Evolutionary conservation across 371 early-diverging fungal genomes (phyloP).

Genomic region (Saksenaea oblongispora): DNA sequence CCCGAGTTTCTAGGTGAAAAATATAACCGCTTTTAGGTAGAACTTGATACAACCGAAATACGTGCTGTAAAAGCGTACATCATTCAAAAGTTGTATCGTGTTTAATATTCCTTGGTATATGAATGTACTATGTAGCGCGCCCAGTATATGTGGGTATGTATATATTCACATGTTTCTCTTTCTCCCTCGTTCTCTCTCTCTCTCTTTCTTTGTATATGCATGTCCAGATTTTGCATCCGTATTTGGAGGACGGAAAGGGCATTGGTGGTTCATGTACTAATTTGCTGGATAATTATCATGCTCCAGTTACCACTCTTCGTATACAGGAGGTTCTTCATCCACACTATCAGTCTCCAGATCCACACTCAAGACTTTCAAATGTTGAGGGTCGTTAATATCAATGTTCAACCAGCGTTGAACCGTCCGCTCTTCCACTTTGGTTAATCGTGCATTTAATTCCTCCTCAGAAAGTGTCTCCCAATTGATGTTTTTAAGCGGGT

Average conservation of each 20-base stretch:
- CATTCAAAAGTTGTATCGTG: too few relatives aligned
- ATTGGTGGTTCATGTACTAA: neutral
- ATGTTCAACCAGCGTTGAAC: conserved; percentile 38
- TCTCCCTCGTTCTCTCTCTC: too few relatives aligned
- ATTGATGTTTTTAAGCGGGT: conserved; percentile 40
- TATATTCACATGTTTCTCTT: too few relatives aligned
- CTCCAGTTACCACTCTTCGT: neutral
- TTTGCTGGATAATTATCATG: neutral
- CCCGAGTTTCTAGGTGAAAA: too few relatives aligned
- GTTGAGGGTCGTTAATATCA: conserved; percentile 35
- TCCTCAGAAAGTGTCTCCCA: conserved; percentile 41
- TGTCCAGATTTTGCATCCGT: too few relatives aligned
- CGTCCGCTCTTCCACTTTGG: conserved; percentile 35
- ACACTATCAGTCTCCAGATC: neutral
- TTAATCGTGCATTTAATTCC: conserved; percentile 35
- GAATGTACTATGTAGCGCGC: too few relatives aligned
- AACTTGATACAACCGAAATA: too few relatives aligned
- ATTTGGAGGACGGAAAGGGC: neutral
- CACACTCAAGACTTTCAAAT: conserved; percentile 35
- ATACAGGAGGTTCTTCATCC: neutral
- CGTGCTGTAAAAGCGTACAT: too few relatives aligned
- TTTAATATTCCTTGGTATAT: too few relatives aligned
- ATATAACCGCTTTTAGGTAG: too few relatives aligned
- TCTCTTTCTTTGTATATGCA: too few relatives aligned
- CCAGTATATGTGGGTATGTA: too few relatives aligned